phyloP scores from a whole-genome alignment of 2,329 filamentous ascomycete species.

The Fusarium brevicatenulatum region DNA sequence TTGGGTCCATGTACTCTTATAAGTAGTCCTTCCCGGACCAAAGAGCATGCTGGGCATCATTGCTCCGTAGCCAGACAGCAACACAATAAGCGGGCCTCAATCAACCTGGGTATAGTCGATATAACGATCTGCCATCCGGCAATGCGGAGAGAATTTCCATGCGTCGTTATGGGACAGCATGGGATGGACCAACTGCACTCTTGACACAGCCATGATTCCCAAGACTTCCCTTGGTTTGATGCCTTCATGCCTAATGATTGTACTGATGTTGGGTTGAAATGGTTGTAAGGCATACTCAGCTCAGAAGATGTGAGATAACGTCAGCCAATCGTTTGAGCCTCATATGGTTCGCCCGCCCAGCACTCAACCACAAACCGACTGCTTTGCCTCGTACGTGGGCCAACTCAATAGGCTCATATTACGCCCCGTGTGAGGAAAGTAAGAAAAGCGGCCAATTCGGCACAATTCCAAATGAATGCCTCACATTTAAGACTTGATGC shows the following conservation, averaged over 20 bases:
- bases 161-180: not conserved
- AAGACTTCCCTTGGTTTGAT: not conserved
- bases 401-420: not conserved
- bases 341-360: conserved; percentile 24
- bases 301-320: conserved; percentile 5
- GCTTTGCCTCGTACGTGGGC: conserved; percentile 16
- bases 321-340: conserved; percentile 33
- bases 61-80: not conserved
- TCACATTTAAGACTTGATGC: not conserved
- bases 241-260: conserved; percentile 27
- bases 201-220: not conserved
- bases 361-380: conserved; percentile 16
- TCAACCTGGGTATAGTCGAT: not conserved
- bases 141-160: not conserved
- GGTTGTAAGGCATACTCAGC: conserved; percentile 1
- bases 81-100: conserved; percentile 20
- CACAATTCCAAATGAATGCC: not conserved
- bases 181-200: not conserved
- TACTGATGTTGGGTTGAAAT: conserved; percentile 17
- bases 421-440: not conserved
- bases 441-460: not conserved
- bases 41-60: not conserved
- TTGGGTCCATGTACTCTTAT: conserved; percentile 11
- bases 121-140: not conserved
- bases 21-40: not conserved